phyloP scores from a whole-genome alignment of 1,284 basidiomycete genomes.

The Trametes polyzona region DNA sequence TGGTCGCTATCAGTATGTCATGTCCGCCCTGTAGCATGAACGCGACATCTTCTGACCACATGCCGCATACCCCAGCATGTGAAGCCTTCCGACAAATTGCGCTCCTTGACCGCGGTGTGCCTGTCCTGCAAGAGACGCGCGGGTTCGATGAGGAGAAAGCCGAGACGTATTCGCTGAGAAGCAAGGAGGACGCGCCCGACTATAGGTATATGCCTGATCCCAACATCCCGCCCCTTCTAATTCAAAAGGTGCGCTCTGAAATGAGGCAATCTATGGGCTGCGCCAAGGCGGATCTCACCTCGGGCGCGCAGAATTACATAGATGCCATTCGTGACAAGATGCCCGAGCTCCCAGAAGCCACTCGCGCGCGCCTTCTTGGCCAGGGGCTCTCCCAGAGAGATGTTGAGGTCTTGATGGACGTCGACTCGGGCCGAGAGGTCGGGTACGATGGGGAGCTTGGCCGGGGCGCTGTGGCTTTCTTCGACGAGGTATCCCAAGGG shows the following conservation, averaged over 20 bases:
- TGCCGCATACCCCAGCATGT: slow-evolving; percentile 47
- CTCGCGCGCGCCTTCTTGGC: slow-evolving; percentile 58
- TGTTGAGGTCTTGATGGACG: slow-evolving; percentile 74
- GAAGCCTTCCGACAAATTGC: slow-evolving; percentile 77
- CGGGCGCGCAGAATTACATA: slow-evolving; percentile 58
- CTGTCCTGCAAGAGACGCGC: slow-evolving; percentile 85
- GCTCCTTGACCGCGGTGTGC: slow-evolving; percentile 52
- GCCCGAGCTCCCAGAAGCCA: slow-evolving; percentile 81
- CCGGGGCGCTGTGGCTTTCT: slow-evolving; percentile 68
- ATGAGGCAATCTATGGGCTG: too few relatives aligned
- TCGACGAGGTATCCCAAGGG: slow-evolving; percentile 65
- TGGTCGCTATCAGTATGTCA: slow-evolving; percentile 81
- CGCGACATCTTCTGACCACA: slow-evolving; percentile 3
- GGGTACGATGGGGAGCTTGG: slow-evolving; percentile 61
- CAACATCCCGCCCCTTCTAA: slow-evolving; percentile 80
- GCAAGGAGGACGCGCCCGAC: slow-evolving; percentile 94
- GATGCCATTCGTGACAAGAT: slow-evolving; percentile 56
- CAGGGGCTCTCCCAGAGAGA: slow-evolving; percentile 66
- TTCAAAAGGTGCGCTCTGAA: slow-evolving; percentile 54
- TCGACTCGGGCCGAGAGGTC: slow-evolving; percentile 69
- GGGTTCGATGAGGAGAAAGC: slow-evolving; percentile 87
- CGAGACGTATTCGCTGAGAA: slow-evolving; percentile 82
- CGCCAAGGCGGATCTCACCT: too few relatives aligned
- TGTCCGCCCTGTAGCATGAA: neutral
- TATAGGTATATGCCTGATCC: slow-evolving; percentile 99